Percentiles rank a stretch among this genome's conserved stretches.
Evolutionary conservation across 1,284 basidiomycete species (phyloP).

Genomic region (Tilletia caries): DNA sequence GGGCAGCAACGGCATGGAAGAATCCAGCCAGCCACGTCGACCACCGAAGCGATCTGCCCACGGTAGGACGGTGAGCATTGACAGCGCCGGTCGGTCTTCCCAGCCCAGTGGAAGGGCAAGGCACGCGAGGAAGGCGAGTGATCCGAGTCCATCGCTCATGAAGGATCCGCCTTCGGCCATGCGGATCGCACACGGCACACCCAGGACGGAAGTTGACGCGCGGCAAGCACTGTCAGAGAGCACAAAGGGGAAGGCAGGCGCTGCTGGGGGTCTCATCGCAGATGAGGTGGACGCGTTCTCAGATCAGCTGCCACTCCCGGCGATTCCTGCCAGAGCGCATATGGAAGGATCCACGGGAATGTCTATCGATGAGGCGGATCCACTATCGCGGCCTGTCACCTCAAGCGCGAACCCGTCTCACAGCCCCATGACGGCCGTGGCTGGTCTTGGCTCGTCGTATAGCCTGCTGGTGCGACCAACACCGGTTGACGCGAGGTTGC

Average conservation of each 20-base stretch:
- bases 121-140: neutral
- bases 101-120: neutral
- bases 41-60: neutral
- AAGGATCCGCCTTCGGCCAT: neutral
- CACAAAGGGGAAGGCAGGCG: constrained; percentile 10
- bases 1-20: neutral
- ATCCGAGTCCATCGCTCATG: neutral
- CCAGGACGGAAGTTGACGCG: constrained; percentile 6
- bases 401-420: neutral
- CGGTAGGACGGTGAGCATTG: neutral
- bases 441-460: neutral
- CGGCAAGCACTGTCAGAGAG: neutral
- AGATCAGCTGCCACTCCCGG: neutral
- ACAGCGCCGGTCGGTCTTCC: neutral
- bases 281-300: constrained; percentile 11
- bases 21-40: neutral
- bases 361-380: constrained; percentile 1
- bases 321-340: neutral
- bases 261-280: neutral
- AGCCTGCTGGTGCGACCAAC: neutral
- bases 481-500: constrained; percentile 1
- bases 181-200: neutral
- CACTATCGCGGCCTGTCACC: neutral
- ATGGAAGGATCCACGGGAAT: neutral
- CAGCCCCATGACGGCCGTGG: neutral